Evolutionary conservation across 2,329 filamentous ascomycete genomes (phyloP), one percentile per base, ranked within the genome.

Genomic region (Volutella citrinella): DNA sequence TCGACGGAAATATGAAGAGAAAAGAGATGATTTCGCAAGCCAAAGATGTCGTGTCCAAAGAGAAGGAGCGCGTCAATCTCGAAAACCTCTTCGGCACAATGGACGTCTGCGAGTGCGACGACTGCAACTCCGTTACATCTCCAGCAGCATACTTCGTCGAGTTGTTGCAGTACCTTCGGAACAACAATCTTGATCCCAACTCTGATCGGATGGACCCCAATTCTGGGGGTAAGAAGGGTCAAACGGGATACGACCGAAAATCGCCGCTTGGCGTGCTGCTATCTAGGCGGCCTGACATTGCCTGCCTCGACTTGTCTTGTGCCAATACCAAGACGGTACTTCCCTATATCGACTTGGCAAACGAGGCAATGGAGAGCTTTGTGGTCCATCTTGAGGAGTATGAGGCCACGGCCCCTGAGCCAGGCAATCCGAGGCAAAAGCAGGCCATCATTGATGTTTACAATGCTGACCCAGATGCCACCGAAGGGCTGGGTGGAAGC

Each of bases 301-400:
- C 11, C 6, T 14, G 30, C 5, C 10, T 38, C 12, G 26, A 34
- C 15, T 17, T 38, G 14, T 17, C 30, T 6, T 21, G 18, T 10
- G 36, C 13, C 10, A 38, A 38, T 19, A 30, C 25, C 14, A 33
- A 30, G 7, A 30, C 27, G 3, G 16, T 30, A 5, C 7, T 38
- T 3, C 25, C 25, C 5, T 38, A 38, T 15, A 30, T 34, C 13
- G 36, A 38, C 14, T 17, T 38, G 7, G 36, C 30, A 15, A 38
- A 34, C 15, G 36, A 38, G 26, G 27, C 34, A 6, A 33, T 38
- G 30, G 36, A 38, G 22, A 24, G 18, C 27, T 33, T 32, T 25
- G 17, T 38, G n/a, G 23, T 32, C 10, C 19, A 38, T 15, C n/a
- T 31, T 15, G 12, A 32, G n/a, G 14, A 30, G 22, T 27, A 17